phyloP scores from a whole-genome alignment of 345 rosid genomes.

The Lepidium aucheri region DNA sequence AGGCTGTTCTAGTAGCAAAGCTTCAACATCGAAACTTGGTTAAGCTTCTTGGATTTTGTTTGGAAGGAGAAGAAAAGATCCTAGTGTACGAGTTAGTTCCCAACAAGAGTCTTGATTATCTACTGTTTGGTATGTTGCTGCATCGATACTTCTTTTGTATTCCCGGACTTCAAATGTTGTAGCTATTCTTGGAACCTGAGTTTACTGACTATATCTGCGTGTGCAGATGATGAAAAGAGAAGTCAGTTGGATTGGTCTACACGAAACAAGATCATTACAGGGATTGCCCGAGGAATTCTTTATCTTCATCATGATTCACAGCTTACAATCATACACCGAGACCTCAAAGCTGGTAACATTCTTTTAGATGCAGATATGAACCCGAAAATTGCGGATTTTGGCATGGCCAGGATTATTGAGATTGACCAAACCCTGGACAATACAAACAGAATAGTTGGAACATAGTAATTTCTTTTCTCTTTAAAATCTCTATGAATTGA shows the following conservation, averaged over 20 bases:
- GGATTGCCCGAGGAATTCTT: too few relatives aligned
- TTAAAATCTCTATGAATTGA: neutral
- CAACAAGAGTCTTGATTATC: conserved; percentile 34
- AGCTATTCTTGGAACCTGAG: neutral
- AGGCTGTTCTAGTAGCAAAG: conserved; percentile 33
- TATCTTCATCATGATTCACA: too few relatives aligned
- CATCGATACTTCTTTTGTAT: neutral
- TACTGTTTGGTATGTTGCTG: neutral
- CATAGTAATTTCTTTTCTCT: neutral
- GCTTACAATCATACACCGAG: too few relatives aligned
- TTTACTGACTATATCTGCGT: neutral
- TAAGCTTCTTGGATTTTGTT: conserved; percentile 37
- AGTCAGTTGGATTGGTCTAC: conserved; percentile 9
- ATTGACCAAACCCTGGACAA: neutral
- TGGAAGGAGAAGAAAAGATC: conserved; percentile 33
- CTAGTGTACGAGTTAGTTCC: too few relatives aligned
- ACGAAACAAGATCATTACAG: too few relatives aligned
- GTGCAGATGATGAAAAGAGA: conserved; percentile 25
- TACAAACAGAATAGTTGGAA: conserved; percentile 16
- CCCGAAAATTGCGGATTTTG: too few relatives aligned
- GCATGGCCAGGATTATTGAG: neutral
- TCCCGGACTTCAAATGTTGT: neutral
- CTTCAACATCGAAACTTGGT: conserved; percentile 44
- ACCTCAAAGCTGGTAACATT: too few relatives aligned
- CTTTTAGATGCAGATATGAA: too few relatives aligned